A percentile compares a stretch with the other conserved stretches of the same genome.
phyloP scores from a whole-genome alignment of 2,329 filamentous ascomycete species.

The Daldinia sp. region DNA sequence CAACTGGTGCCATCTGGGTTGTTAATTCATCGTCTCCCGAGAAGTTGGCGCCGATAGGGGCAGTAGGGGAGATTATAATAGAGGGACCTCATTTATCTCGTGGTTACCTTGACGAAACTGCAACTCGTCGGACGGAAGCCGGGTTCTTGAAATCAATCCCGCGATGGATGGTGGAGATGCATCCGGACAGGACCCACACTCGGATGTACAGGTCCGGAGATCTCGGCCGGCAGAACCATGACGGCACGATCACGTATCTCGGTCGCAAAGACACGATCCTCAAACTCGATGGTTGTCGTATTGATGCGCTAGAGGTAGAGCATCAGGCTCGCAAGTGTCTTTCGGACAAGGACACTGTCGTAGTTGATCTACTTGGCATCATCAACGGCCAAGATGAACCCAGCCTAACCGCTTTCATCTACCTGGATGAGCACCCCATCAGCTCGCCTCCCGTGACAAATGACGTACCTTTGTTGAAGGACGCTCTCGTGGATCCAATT shows the following conservation, averaged over 20 bases:
- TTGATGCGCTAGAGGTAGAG: constrained; percentile 27
- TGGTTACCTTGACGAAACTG: no score
- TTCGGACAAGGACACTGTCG: no score
- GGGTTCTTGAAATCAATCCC: not conserved
- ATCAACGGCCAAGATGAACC: no score
- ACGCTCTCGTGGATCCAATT: no score
- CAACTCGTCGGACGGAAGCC: no score
- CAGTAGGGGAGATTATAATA: constrained; percentile 25
- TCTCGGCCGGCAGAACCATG: constrained; percentile 43
- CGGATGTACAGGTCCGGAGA: constrained; percentile 52
- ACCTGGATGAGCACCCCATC: no score
- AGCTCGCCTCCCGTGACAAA: no score
- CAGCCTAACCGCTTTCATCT: no score
- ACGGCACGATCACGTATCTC: constrained; percentile 50
- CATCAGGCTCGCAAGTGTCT: no score
- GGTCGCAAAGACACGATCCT: constrained; percentile 58
- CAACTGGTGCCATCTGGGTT: not conserved
- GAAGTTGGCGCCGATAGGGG: constrained; percentile 25
- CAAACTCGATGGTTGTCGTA: constrained; percentile 40
- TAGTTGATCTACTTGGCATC: no score
- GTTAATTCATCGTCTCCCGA: not conserved
- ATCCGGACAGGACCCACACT: constrained; percentile 26
- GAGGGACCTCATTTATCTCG: constrained; percentile 12
- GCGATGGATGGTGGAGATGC: constrained; percentile 25
- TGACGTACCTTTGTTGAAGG: no score